Evolutionary conservation across 1,284 basidiomycete genomes (phyloP).

Genomic region (Coniferiporia weirii): DNA sequence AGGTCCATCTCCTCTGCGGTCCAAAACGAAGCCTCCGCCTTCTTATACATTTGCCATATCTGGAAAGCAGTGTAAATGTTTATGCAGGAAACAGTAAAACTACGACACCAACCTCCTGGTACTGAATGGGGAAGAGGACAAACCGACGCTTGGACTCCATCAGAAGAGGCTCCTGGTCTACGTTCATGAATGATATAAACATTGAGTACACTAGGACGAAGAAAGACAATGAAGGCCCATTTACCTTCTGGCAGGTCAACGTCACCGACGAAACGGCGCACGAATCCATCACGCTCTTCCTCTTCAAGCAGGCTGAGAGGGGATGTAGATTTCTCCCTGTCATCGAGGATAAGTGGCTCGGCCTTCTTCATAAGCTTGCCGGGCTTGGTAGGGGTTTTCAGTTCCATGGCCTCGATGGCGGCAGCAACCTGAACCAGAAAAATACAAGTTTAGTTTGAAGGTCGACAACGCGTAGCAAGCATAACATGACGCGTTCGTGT

Average conservation of each 20-base stretch:
- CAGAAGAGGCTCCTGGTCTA: conserved; percentile 78
- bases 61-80: conserved; percentile 28
- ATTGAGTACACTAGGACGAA: neutral
- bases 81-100: conserved; percentile 16
- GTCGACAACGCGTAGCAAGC: neutral
- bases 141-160: conserved; percentile 79
- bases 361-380: neutral
- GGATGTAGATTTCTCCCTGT: conserved; percentile 9
- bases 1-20: conserved; percentile 98
- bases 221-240: neutral
- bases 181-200: neutral
- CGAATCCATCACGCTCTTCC: conserved; percentile 23
- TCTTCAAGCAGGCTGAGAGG: conserved; percentile 26
- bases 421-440: conserved; percentile 10
- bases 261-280: conserved; percentile 24
- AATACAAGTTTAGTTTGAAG: neutral
- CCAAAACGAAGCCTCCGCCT: conserved; percentile 92
- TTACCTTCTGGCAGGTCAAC: conserved; percentile 25
- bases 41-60: conserved; percentile 99
- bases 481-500: conserved; percentile 5
- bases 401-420: conserved; percentile 15
- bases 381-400: conserved; percentile 15
- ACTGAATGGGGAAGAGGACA: conserved; percentile 93
- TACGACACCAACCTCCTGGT: conserved; percentile 65
- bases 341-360: conserved; percentile 11